Evolutionary conservation across 768 basidiomycete genomes (phyloP).

Genomic region (Ramaria rubella): DNA sequence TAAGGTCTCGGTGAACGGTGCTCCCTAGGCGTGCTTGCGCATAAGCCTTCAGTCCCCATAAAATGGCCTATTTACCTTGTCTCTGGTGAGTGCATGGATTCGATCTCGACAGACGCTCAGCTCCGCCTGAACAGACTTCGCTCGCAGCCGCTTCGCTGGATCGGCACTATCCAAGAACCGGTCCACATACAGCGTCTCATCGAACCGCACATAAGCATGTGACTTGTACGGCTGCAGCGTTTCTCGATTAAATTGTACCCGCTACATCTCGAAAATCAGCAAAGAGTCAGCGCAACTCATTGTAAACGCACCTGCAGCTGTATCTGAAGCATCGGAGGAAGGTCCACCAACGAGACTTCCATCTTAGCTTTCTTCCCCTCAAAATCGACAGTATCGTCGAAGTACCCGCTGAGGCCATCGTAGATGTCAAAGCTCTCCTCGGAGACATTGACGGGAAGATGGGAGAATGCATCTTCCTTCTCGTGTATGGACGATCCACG

Average conservation of each 20-base stretch:
- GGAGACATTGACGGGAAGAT: conserved; percentile 87
- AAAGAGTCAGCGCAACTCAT: not conserved
- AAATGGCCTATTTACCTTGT: conserved; percentile 47
- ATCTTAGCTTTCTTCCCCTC: conserved; percentile 82
- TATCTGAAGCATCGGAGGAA: conserved; percentile 88
- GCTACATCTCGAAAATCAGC: conserved; percentile 34
- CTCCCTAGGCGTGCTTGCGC: conserved; percentile 38
- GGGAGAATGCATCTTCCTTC: conserved; percentile 89
- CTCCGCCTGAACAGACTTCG: conserved; percentile 62
- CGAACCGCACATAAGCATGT: conserved; percentile 90
- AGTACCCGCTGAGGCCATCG: conserved; percentile 87
- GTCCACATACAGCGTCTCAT: conserved; percentile 82
- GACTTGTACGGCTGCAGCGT: conserved; percentile 91
- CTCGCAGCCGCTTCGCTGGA: conserved; percentile 59
- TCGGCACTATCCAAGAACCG: conserved; percentile 80
- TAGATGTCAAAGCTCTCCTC: conserved; percentile 89
- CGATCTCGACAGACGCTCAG: conserved; percentile 61
- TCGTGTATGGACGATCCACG: conserved; percentile 59
- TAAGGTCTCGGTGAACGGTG: conserved; percentile 52
- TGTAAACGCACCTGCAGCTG: conserved; percentile 73
- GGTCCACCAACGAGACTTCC: conserved; percentile 78
- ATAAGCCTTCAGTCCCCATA: not conserved
- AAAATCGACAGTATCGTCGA: conserved; percentile 83
- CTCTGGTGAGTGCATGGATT: conserved; percentile 57
- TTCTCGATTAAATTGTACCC: conserved; percentile 92